Percentiles rank a stretch among this genome's conserved stretches.
These are phyloP conservation scores for Helicostylum pulchrum DNA, from an alignment of 192 early-diverging fungal genomes.

Conservation along the genomic window DNA sequence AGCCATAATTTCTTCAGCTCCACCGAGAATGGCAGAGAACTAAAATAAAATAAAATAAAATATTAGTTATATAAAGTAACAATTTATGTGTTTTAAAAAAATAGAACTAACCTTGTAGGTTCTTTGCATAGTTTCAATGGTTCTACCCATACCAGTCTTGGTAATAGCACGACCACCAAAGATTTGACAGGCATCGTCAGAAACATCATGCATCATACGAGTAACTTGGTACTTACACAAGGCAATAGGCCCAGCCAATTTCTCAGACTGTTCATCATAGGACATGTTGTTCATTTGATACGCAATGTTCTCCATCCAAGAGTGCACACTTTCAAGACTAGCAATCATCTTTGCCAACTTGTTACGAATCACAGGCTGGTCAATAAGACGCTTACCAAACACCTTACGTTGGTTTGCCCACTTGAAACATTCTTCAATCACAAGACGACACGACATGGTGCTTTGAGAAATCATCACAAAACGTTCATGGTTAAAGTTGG, in stretches of 20 bases:
- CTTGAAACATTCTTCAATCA: constrained; percentile 63
- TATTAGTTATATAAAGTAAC: not conserved
- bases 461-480: constrained; percentile 49
- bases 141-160: constrained; percentile 67
- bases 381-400: constrained; percentile 64
- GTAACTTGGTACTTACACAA: constrained; percentile 58
- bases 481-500: constrained; percentile 73
- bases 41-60: not conserved
- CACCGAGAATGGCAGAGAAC: constrained; percentile 41
- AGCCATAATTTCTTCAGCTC: constrained; percentile 53
- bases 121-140: constrained; percentile 60
- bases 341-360: constrained; percentile 63
- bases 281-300: constrained; percentile 68
- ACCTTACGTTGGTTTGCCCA: constrained; percentile 72
- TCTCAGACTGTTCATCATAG: constrained; percentile 57
- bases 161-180: constrained; percentile 74
- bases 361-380: constrained; percentile 68
- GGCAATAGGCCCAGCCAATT: constrained; percentile 67
- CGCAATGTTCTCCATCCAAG: constrained; percentile 60
- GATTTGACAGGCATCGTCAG: constrained; percentile 69
- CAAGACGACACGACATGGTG: constrained; percentile 32
- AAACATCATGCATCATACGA: constrained; percentile 53
- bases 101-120: constrained; percentile 49
- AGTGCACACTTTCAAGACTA: constrained; percentile 42
- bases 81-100: not conserved